Evolutionary conservation across 225 moss, liverwort and hornwort species (phyloP).

Genomic region (Antitrichia curtipendula): DNA sequence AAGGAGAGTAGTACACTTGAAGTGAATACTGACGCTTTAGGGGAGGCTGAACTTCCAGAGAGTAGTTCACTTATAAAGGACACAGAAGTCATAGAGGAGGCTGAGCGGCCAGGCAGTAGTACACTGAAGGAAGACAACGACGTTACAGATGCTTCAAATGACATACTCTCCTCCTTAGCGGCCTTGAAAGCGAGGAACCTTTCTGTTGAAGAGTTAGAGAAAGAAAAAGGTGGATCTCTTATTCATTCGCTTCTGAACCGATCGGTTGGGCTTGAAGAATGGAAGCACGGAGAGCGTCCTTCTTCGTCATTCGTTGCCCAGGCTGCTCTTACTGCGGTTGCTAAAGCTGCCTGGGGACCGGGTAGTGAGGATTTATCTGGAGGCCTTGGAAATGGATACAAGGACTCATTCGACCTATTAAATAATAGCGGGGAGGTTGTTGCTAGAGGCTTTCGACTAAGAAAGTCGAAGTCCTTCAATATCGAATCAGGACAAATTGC

Average conservation of each 20-base stretch:
- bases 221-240: slow-evolving; percentile 5
- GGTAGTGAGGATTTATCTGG: neutral
- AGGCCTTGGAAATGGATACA: neutral
- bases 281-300: slow-evolving; percentile 31
- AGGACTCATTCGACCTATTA: slow-evolving; percentile 5
- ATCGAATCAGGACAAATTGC: neutral
- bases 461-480: slow-evolving; percentile 8
- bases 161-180: slow-evolving; percentile 11
- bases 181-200: slow-evolving; percentile 4
- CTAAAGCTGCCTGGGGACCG: slow-evolving; percentile 36
- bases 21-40: neutral
- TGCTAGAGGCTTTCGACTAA: slow-evolving; percentile 18
- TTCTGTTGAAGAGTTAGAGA: slow-evolving; percentile 2
- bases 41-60: neutral
- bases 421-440: slow-evolving; percentile 11
- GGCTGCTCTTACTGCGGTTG: slow-evolving; percentile 52
- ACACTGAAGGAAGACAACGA: neutral
- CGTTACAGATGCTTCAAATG: neutral
- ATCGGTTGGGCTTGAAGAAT: slow-evolving; percentile 45
- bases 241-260: slow-evolving; percentile 51
- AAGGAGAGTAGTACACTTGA: neutral
- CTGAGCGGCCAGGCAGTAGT: neutral
- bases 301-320: slow-evolving; percentile 52
- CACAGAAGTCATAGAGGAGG: neutral
- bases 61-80: neutral